phyloP scores from a whole-genome alignment of 2,329 filamentous ascomycete species.

The Aureobasidium subglaciale region DNA sequence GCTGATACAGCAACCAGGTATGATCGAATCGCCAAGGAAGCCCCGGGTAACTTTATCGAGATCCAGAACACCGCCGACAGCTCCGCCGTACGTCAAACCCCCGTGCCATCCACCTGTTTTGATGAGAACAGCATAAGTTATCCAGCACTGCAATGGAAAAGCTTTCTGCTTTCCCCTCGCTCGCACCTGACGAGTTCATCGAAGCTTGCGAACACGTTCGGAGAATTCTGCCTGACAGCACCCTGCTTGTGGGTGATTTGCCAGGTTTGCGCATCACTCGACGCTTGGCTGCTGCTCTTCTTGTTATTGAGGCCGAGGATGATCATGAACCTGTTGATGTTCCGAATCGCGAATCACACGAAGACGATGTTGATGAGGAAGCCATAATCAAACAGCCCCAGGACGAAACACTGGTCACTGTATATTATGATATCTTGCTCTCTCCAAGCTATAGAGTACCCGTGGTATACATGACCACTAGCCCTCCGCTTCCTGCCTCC shows the following conservation, averaged over 20 bases:
- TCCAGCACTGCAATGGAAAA: not conserved
- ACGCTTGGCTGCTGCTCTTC: not conserved
- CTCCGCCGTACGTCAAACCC: too few species aligned
- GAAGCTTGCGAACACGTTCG: constrained; percentile 24
- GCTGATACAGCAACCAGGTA: not conserved
- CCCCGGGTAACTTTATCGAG: constrained; percentile 9
- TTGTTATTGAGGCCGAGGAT: not conserved
- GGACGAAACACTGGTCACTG: constrained; percentile 20
- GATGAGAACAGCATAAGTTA: too few species aligned
- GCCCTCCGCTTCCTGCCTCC: constrained; percentile 7
- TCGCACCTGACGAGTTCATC: constrained; percentile 26
- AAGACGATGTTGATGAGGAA: constrained; percentile 5
- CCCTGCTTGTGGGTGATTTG: not conserved
- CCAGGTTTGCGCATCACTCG: constrained; percentile 11
- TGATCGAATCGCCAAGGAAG: constrained; percentile 2
- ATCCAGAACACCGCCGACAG: not conserved
- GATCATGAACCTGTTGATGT: not conserved
- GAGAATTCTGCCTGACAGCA: constrained; percentile 19
- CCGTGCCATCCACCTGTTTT: too few species aligned
- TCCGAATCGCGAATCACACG: not conserved
- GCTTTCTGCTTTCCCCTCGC: constrained; percentile 24
- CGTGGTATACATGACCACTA: constrained; percentile 35
- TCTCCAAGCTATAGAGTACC: constrained; percentile 41
- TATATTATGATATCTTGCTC: constrained; percentile 35
- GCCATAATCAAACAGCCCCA: not conserved